Evolutionary conservation across 129 eudicot genomes (phyloP).

Genomic region (Apium graveolens): DNA sequence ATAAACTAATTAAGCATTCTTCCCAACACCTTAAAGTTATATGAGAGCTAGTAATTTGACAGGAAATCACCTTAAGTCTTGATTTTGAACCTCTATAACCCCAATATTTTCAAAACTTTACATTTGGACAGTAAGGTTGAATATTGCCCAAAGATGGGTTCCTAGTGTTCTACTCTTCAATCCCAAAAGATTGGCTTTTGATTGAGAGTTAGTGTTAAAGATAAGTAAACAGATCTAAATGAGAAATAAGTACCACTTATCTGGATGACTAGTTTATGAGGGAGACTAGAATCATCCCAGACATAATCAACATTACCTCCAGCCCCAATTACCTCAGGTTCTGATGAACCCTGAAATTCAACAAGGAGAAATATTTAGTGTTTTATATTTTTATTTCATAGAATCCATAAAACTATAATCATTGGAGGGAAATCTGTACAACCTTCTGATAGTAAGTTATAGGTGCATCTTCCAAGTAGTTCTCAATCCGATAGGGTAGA

Average conservation of each 20-base stretch:
- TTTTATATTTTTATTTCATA: neutral
- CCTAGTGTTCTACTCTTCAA: neutral
- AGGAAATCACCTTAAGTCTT: neutral
- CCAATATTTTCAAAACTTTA: neutral
- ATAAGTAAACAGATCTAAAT: neutral
- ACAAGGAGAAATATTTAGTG: constrained; percentile 4
- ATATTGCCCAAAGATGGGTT: neutral
- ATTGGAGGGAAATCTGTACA: constrained; percentile 1
- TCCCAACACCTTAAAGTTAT: neutral
- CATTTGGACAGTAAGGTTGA: neutral
- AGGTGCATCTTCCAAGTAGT: constrained; percentile 55
- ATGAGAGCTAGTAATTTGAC: neutral
- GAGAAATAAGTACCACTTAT: constrained; percentile 51
- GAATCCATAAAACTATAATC: neutral
- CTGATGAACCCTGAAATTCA: constrained; percentile 57
- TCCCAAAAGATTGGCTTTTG: neutral
- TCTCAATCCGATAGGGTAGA: constrained; percentile 87
- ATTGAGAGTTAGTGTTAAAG: neutral
- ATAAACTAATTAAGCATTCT: neutral
- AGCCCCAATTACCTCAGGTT: constrained; percentile 70
- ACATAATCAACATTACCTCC: constrained; percentile 56
- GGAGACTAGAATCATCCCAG: constrained; percentile 94
- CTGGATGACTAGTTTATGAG: constrained; percentile 80
- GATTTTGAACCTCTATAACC: neutral
- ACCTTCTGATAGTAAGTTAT: constrained; percentile 92